Evolutionary conservation across 2,329 filamentous ascomycete genomes (phyloP).

Genomic region (Aspergillus sergii): DNA sequence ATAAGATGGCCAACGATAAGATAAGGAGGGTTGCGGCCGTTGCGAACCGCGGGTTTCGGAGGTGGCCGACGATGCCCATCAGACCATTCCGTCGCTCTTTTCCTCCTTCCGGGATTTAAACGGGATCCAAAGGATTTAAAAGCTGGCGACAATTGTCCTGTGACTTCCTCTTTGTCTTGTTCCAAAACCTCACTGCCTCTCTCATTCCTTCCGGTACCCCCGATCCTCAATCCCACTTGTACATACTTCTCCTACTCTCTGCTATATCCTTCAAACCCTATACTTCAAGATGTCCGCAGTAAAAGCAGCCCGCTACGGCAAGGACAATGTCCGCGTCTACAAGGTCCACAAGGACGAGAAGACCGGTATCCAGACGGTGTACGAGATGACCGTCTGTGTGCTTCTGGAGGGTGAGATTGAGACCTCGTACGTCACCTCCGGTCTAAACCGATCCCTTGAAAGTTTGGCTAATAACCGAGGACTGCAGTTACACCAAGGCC

Average conservation of each 20-base stretch:
- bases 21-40: slow-evolving; percentile 33
- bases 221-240: neutral
- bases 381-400: slow-evolving; percentile 93
- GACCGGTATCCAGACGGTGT: slow-evolving; percentile 79
- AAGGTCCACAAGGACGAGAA: slow-evolving; percentile 83
- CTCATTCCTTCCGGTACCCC: neutral
- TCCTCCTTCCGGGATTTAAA: slow-evolving; percentile 5
- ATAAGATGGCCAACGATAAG: slow-evolving; percentile 27
- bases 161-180: neutral
- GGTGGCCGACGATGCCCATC: slow-evolving; percentile 35
- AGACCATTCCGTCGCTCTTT: slow-evolving; percentile 19
- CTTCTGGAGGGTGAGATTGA: slow-evolving; percentile 93
- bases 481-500: slow-evolving; percentile 79
- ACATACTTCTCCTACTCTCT: neutral
- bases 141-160: neutral
- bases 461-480: slow-evolving; percentile 1
- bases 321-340: slow-evolving; percentile 98
- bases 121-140: slow-evolving; percentile 12
- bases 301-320: slow-evolving; percentile 52
- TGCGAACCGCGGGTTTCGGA: slow-evolving; percentile 38
- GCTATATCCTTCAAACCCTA: neutral
- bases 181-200: neutral
- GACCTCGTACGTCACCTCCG: slow-evolving; percentile 60
- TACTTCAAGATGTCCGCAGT: slow-evolving; percentile 41
- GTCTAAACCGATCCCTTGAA: neutral